Percentiles rank a stretch among this genome's conserved stretches.
phyloP scores from a whole-genome alignment of 2,329 filamentous ascomycete genomes.

The Cercospora zeae-maydis region DNA sequence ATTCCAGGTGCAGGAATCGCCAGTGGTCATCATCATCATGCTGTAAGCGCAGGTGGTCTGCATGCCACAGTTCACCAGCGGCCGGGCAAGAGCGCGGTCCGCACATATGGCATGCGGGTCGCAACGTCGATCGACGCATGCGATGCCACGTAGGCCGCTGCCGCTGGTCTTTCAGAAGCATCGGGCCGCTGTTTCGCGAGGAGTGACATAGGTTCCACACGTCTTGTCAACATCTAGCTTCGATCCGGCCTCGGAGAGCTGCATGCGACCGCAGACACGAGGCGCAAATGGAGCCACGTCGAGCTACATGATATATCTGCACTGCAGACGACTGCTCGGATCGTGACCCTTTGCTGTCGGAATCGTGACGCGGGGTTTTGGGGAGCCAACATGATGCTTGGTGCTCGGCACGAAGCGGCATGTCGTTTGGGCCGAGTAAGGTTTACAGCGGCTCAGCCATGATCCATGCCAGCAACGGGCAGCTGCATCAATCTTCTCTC shows the following conservation, averaged over 20 bases:
- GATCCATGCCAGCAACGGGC: constrained; percentile 4
- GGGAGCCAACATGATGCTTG: not conserved
- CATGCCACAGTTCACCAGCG: not conserved
- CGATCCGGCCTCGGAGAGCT: not conserved
- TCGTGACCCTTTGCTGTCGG: not conserved
- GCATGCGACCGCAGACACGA: not conserved
- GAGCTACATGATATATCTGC: constrained; percentile 3
- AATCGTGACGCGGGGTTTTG: not conserved
- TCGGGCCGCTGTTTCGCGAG: not conserved
- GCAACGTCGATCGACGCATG: not conserved
- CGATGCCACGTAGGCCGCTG: constrained; percentile 1
- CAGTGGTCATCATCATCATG: not conserved
- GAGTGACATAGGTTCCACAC: not conserved
- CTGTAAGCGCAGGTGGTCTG: not conserved
- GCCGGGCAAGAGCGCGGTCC: not conserved
- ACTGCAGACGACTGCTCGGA: not conserved
- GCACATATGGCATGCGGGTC: not conserved
- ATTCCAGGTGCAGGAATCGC: not conserved
- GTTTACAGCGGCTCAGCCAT: not conserved
- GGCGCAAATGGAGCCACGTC: constrained; percentile 9
- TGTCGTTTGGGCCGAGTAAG: constrained; percentile 1
- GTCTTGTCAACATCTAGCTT: not conserved
- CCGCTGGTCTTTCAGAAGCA: not conserved
- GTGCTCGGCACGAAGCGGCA: constrained; percentile 3
- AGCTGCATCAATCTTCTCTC: constrained; percentile 8